Evolutionary conservation across 2,329 filamentous ascomycete genomes (phyloP), one percentile per base, ranked within the genome.

Genomic region (Aspergillus hortae): DNA sequence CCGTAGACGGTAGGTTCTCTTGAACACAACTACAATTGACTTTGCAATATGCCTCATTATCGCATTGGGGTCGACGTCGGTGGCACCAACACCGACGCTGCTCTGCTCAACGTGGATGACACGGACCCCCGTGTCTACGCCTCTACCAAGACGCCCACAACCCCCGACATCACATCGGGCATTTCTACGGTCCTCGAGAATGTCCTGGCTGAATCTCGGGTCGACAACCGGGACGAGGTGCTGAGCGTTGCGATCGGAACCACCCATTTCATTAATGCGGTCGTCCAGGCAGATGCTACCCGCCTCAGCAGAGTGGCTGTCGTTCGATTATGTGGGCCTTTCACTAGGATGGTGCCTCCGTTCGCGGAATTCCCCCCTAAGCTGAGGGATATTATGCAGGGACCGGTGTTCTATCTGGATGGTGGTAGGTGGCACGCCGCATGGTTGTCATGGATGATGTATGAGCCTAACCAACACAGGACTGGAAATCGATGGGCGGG

Each of bases 261-360:
- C 1, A 82, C 79, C 0, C 75, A 79, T 63, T 80, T 80, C 53
- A 72, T 80, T 43, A 80, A 80, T 52, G 77, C 77, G 6, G 74
- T 81, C 6, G 68, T 80, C 10, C 77, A 79, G 44, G 72, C 74
- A 9, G 77, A 82, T 64, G 69, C 72, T 3, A 69, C 72, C 21
- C 73, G 79, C 12, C 66, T 83, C 4, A 75, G 75, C 11, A 72
- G 71, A 46, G 80, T 83, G 6, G 80, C 79, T 10, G 74, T 83
- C 12, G 61, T 83, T 42, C 75, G 80, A 11, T 67, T 81, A 15
- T 77, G 74, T 38, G 72, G 74, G 3, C 70, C 71, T 2, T 80
- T 78, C 56, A 73, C 74, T 4, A 73, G 70, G 54, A 72, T 80
- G 50, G 73, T 77, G 5, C 78, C 78, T 9, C 77, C 78, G 1